Percentiles rank a stretch among this genome's conserved stretches.
These are phyloP conservation scores for Fusarium palustre DNA, from an alignment of 2,329 filamentous ascomycete species.

Conservation along the genomic window DNA sequence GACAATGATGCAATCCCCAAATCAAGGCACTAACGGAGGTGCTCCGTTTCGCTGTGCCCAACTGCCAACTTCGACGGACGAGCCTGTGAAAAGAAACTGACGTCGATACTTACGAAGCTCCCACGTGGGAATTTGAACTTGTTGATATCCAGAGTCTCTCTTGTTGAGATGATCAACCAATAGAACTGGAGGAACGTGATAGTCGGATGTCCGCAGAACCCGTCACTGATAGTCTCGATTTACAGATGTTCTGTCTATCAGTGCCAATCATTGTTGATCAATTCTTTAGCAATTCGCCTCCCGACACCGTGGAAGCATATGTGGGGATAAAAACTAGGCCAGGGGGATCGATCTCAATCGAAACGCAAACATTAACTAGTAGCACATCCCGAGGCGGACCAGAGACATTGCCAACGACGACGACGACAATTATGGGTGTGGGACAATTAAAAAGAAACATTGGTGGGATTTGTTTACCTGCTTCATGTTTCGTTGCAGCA, in stretches of 20 bases:
- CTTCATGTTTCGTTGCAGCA: slow-evolving; percentile 35
- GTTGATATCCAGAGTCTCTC: slow-evolving; percentile 21
- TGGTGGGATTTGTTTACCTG: not conserved
- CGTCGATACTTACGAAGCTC: slow-evolving; percentile 33
- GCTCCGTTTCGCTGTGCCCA: not conserved
- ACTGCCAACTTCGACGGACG: not conserved
- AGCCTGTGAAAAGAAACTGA: slow-evolving; percentile 20
- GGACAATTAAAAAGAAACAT: slow-evolving; percentile 8
- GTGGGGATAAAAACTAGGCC: slow-evolving; percentile 24
- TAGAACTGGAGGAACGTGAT: slow-evolving; percentile 9
- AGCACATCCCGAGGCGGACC: slow-evolving; percentile 1
- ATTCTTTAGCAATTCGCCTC: not conserved
- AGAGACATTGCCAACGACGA: not conserved
- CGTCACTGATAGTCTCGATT: slow-evolving; percentile 8
- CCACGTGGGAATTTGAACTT: slow-evolving; percentile 30
- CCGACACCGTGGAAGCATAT: slow-evolving; percentile 6
- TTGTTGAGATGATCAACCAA: slow-evolving; percentile 26
- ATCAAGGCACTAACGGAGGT: not conserved
- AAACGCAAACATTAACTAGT: not conserved
- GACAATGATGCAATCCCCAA: not conserved
- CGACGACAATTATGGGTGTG: slow-evolving; percentile 15
- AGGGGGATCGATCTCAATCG: slow-evolving; percentile 15
- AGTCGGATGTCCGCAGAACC: slow-evolving; percentile 14
- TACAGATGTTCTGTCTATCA: slow-evolving; percentile 9
- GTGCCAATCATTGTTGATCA: not conserved